Conservation (phyloP, 768 basidiomycete genomes). For the Fomitopsis serialis region DNA sequence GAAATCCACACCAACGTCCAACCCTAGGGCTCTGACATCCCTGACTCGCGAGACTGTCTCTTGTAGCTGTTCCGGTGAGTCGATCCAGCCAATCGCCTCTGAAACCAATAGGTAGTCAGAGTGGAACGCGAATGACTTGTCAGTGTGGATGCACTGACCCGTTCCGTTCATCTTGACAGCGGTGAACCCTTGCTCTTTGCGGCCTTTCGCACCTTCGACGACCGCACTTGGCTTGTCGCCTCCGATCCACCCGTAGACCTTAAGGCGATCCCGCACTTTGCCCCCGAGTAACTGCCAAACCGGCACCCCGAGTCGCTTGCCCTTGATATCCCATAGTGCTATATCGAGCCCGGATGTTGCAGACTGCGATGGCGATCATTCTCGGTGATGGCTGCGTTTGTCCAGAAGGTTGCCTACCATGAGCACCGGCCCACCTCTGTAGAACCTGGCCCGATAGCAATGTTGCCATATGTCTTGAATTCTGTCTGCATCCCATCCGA, state of each 20-base stretch:
- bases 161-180: conserved; percentile 73
- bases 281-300: conserved; percentile 61
- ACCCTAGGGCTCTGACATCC: conserved; percentile 34
- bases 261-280: conserved; percentile 54
- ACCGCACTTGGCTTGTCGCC: conserved; percentile 45
- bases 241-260: conserved; percentile 56
- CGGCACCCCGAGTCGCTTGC: conserved; percentile 62
- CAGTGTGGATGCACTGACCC: conserved; percentile 33
- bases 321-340: conserved; percentile 74
- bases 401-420: too few species aligned
- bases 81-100: conserved; percentile 38
- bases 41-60: conserved; percentile 50
- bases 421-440: conserved; percentile 64
- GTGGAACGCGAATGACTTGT: not conserved
- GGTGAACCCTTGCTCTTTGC: conserved; percentile 60
- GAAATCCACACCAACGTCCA: conserved; percentile 68
- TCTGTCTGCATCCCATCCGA: conserved; percentile 54
- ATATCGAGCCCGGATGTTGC: conserved; percentile 61
- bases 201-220: conserved; percentile 41
- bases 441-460: conserved; percentile 64
- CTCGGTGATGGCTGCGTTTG: too few species aligned
- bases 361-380: too few species aligned
- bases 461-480: conserved; percentile 74
- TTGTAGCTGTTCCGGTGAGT: conserved; percentile 48
- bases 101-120: not conserved